Evolutionary conservation across 768 basidiomycete genomes (phyloP).

Genomic region (Leccinum fibrillosum): DNA sequence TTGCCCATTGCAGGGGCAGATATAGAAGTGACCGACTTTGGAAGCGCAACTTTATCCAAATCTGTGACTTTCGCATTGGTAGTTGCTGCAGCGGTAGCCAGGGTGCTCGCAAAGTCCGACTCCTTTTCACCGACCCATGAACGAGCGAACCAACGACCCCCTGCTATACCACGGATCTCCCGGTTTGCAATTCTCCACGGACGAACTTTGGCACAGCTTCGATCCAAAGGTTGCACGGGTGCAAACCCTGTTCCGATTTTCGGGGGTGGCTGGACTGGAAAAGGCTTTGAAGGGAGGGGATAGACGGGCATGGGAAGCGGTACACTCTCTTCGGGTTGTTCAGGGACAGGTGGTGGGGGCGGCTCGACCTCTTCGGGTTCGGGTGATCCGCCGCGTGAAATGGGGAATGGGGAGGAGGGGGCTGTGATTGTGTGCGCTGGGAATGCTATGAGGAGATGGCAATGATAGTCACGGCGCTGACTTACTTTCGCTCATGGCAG

Average conservation of each 20-base stretch:
- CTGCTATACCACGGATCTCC: constrained; percentile 79
- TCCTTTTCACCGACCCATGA: constrained; percentile 88
- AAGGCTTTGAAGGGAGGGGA: constrained; percentile 78
- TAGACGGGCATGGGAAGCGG: constrained; percentile 61
- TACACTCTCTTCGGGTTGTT: constrained; percentile 44
- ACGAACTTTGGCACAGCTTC: constrained; percentile 55
- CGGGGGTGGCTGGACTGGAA: constrained; percentile 73
- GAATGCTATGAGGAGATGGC: constrained; percentile 5
- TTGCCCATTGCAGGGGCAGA: constrained; percentile 43
- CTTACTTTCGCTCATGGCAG: constrained; percentile 61
- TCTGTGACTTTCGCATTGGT: constrained; percentile 29
- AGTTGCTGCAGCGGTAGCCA: constrained; percentile 26
- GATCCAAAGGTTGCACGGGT: constrained; percentile 63
- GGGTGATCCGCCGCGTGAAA: constrained; percentile 39
- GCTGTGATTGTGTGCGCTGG: constrained; percentile 66
- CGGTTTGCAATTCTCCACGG: constrained; percentile 74
- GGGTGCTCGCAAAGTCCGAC: constrained; percentile 52
- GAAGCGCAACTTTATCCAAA: constrained; percentile 24
- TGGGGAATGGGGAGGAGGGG: constrained; percentile 62
- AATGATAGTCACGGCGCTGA: background rate
- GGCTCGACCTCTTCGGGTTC: constrained; percentile 43
- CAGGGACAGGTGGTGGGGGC: constrained; percentile 27
- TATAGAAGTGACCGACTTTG: constrained; percentile 44
- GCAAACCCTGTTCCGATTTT: constrained; percentile 77
- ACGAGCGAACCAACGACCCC: constrained; percentile 76